Conservation (phyloP, 306 rosid species). For the Aeschynomene evenia region DNA sequence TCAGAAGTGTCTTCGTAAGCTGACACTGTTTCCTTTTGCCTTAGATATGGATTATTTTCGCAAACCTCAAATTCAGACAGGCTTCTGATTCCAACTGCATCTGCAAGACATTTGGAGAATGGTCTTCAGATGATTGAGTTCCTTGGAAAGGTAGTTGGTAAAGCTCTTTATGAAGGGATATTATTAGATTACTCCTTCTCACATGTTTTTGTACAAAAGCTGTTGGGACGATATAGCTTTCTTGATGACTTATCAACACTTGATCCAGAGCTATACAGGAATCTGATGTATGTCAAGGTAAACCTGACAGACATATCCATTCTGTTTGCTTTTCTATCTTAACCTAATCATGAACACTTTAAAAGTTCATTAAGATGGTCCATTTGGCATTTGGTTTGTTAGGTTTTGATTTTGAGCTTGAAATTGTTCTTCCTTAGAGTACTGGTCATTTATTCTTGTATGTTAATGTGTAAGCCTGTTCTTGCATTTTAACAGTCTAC, state of each 20-base stretch:
- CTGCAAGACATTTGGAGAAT: slow-evolving; percentile 85
- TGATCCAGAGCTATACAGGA: slow-evolving; percentile 89
- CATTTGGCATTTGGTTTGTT: slow-evolving; percentile 5
- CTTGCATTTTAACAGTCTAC: slow-evolving; percentile 18
- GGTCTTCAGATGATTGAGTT: slow-evolving; percentile 97
- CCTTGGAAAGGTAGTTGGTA: slow-evolving; percentile 96
- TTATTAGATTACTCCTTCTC: slow-evolving; percentile 95
- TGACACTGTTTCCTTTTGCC: slow-evolving; percentile 30
- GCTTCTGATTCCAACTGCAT: slow-evolving; percentile 74
- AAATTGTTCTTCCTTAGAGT: neutral
- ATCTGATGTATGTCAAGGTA: slow-evolving; percentile 97
- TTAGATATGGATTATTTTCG: slow-evolving; percentile 82
- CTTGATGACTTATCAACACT: slow-evolving; percentile 95
- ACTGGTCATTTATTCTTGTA: neutral
- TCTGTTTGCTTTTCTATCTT: slow-evolving; percentile 18
- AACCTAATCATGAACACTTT: slow-evolving; percentile 18
- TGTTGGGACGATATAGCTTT: slow-evolving; percentile 93
- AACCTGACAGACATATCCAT: slow-evolving; percentile 27
- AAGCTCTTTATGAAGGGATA: slow-evolving; percentile 98
- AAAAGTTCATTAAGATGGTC: slow-evolving; percentile 17
- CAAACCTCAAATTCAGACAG: slow-evolving; percentile 90
- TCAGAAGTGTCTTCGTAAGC: slow-evolving; percentile 18
- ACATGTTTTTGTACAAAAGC: slow-evolving; percentile 87
- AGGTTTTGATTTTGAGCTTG: slow-evolving; percentile 5
- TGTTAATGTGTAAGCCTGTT: slow-evolving; percentile 20